Conservation (phyloP, 305 asterid genomes). For the Solanum hybrid region DNA sequence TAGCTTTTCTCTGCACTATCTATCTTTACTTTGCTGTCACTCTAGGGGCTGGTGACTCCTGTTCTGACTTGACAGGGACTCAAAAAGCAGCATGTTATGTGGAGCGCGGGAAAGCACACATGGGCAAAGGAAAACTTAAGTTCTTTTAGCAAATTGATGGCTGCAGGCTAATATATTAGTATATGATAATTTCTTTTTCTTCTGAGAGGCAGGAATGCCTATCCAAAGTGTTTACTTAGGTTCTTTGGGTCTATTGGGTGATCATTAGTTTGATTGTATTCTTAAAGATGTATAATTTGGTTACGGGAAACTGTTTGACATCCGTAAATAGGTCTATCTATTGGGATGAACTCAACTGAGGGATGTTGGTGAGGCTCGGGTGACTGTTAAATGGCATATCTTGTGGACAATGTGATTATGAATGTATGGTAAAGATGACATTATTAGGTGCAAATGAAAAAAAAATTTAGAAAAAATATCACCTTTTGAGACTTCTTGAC, state of each 20-base stretch:
- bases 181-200: not conserved
- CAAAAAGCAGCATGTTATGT: slow-evolving; percentile 28
- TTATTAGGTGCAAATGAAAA: not conserved
- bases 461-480: not conserved
- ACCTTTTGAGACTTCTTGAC: not conserved
- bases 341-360: not conserved
- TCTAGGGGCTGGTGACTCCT: slow-evolving; percentile 42
- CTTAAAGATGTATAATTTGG: not conserved
- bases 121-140: slow-evolving; percentile 32
- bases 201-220: not conserved
- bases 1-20: slow-evolving; percentile 75
- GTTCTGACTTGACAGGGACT: slow-evolving; percentile 29
- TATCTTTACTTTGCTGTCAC: slow-evolving; percentile 97
- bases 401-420: not conserved
- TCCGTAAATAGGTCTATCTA: not conserved
- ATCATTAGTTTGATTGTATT: not conserved
- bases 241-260: slow-evolving; percentile 2
- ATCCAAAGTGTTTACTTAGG: not conserved
- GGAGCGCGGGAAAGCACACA: slow-evolving; percentile 23
- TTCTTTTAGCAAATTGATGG: slow-evolving; percentile 20
- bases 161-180: not conserved
- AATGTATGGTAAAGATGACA: not conserved
- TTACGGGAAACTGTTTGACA: not conserved
- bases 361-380: not conserved
- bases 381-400: not conserved